Evolutionary conservation across 108 stramenopile genomes (phyloP), one percentile per base, ranked within the genome.

Genomic region (Fragilaria crotonensis): DNA sequence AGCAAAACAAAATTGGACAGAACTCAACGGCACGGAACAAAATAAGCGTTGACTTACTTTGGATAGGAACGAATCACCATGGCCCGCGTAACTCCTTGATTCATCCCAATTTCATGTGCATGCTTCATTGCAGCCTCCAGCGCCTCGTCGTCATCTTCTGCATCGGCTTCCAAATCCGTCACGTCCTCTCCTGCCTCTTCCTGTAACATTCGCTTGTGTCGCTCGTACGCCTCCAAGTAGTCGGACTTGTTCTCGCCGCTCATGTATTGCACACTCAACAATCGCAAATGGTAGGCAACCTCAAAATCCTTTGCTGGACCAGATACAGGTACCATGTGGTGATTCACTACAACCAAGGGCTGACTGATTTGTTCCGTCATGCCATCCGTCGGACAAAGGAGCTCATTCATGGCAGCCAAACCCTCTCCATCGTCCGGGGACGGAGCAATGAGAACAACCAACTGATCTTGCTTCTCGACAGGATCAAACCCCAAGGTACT

Each of bases 31-130:
- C 21, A 11, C 21, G 59, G 45, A 49, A 19, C 46, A 11, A 21
- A 22, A 44, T 4, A 54, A 20, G 53, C 19, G 4, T 26, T 21
- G 25, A 67, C 79, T 77, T 68, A 84, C 83, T 75, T 80, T 46
- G 93, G 93, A 63, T 87, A 94, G 47, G 89, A 84, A 52, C 93
- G 66, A 49, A 90, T 87, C 14, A 94, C 87, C 89, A 94, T 89
- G 18, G 93, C 93, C 29, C 93, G 59, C 0, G 92, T 94, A 11
- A 82, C 70, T 36, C 88, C 87, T 63, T 84, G 85, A 48, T 83
- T 83, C 47, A 78, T 64, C 2, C 84, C 90, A 33, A 80, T 60
- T 54, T 86, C 79, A 53, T 75, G 80, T 25, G 91, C 91, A 52
- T 84, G 85, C 51, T 77, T 70, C 84, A 91, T 82, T 5, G 85